Percentiles rank a stretch among this genome's conserved stretches.
These are phyloP conservation scores for Skeletonema potamos DNA, from an alignment of 108 stramenopile genomes.

Conservation along the genomic window DNA sequence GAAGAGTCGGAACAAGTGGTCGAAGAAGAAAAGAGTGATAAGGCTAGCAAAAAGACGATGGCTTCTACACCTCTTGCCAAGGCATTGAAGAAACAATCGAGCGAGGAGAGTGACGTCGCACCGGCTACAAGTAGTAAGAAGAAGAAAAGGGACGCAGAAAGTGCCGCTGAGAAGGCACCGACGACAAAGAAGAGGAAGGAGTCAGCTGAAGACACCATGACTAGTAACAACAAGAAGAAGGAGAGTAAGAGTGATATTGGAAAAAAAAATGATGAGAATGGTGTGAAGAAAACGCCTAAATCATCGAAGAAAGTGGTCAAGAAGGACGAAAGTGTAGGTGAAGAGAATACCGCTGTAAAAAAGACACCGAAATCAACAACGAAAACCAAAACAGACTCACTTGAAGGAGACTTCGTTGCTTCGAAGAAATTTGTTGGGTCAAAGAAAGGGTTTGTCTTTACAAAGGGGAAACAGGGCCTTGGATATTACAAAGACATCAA, in stretches of 20 bases:
- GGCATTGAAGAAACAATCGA: slow-evolving; percentile 81
- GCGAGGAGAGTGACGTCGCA: slow-evolving; percentile 12
- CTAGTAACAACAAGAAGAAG: slow-evolving; percentile 12
- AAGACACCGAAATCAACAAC: not conserved
- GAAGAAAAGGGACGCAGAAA: slow-evolving; percentile 4
- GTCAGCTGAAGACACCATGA: not conserved
- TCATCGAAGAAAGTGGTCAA: slow-evolving; percentile 15
- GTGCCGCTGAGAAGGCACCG: slow-evolving; percentile 25
- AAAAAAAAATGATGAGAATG: not conserved
- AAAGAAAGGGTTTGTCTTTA: slow-evolving; percentile 78
- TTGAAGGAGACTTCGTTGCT: slow-evolving; percentile 46
- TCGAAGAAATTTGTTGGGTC: slow-evolving; percentile 74
- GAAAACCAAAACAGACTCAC: slow-evolving; percentile 1
- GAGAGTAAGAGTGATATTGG: not conserved
- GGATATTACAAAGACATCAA: slow-evolving; percentile 80
- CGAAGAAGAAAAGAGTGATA: slow-evolving; percentile 16
- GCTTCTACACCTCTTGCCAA: slow-evolving; percentile 62
- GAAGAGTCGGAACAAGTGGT: slow-evolving; percentile 1
- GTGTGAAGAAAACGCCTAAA: slow-evolving; percentile 5
- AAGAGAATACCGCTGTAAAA: not conserved
- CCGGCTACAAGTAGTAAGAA: not conserved
- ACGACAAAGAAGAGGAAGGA: slow-evolving; percentile 21
- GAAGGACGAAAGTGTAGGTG: not conserved
- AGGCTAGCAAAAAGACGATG: slow-evolving; percentile 18
- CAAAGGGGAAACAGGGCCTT: slow-evolving; percentile 62